Base-by-base conservation (phyloP, 129 eudicot genomes). In the Logfia minima region DNA sequence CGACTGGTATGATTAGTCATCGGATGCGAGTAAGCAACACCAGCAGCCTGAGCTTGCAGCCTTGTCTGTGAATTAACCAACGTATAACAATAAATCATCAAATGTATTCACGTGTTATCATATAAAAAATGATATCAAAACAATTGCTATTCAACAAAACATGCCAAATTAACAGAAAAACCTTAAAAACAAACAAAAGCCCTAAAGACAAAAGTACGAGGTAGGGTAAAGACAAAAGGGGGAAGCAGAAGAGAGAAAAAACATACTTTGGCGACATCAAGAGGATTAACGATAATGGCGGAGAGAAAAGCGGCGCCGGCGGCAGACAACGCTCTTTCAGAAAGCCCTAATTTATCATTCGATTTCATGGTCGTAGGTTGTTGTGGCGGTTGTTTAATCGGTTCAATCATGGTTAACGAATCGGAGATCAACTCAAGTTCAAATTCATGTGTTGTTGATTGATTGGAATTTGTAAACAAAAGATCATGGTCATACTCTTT, bases 1-100 rank as follows among this genome's bases (percentile, higher is more conserved):
- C 97, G 90, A 63, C 84, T 88, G 10, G 87, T 87, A 61, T 87
- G 71, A 81, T 94, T 94, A 69, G 97, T 89, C 80, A 94, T 70
- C 4, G 99, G 99, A 83, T 94, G 96, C 0, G 96, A 85, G 74
- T 94, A 91, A 51, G 87, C 81, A 31, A 83, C 96, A 76, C 99
- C 99, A 45, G 99, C 99, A 68, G 99, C 99, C 86, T 94, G 99
- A 39, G 97, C 96, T 80, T 94, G 99, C 87, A 94, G 76, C 85
- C 99, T 91, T 68, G 99, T 94, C 99, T 94, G 92, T n/a, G 34
- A 77, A 72, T 39, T 24, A 73, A 75, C 66, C 18, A 71, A 2
- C 29, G 70, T 24, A 75, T 64, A 66, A 17, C 56, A 35, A 35
- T 8, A 41, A 37, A 34, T 37, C 64, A 52, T 11, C 26, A 76